Percentiles rank a stretch among this genome's conserved stretches.
Evolutionary conservation across 768 basidiomycete genomes (phyloP).

Genomic region (Lentinula edodes): DNA sequence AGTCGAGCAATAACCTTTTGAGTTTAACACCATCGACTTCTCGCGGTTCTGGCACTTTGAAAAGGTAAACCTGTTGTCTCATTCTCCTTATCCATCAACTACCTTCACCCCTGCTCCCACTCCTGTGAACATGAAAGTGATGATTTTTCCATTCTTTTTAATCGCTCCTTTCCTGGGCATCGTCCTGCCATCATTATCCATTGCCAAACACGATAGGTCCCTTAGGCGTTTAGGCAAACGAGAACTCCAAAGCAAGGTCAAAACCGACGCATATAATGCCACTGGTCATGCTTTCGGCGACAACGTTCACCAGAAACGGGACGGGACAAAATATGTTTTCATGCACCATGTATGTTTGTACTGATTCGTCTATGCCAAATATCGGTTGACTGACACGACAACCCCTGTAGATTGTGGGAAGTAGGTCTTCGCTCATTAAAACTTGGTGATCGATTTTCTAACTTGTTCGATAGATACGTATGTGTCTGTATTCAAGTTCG

Average conservation of each 20-base stretch:
- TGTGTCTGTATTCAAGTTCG: background rate
- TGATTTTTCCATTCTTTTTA: background rate
- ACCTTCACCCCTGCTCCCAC: background rate
- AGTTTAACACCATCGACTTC: no score
- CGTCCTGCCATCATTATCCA: background rate
- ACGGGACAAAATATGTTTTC: conserved; percentile 43
- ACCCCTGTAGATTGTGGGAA: conserved; percentile 36
- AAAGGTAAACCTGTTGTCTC: no score
- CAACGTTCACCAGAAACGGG: conserved; percentile 28
- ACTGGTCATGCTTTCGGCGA: background rate
- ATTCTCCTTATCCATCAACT: background rate
- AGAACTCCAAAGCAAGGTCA: background rate
- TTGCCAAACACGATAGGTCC: background rate
- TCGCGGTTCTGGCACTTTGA: no score
- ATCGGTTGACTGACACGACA: background rate
- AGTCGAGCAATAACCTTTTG: background rate
- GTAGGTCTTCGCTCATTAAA: conserved; percentile 21
- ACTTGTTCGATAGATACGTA: conserved; percentile 35
- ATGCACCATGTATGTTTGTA: conserved; percentile 40
- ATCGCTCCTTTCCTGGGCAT: background rate
- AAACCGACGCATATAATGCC: background rate
- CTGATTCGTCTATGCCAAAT: background rate
- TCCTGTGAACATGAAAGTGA: background rate
- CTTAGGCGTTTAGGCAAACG: background rate
- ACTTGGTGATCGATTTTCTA: background rate